Base-by-base conservation (phyloP, 1,284 basidiomycete species). In the Fomes fomentarius region DNA sequence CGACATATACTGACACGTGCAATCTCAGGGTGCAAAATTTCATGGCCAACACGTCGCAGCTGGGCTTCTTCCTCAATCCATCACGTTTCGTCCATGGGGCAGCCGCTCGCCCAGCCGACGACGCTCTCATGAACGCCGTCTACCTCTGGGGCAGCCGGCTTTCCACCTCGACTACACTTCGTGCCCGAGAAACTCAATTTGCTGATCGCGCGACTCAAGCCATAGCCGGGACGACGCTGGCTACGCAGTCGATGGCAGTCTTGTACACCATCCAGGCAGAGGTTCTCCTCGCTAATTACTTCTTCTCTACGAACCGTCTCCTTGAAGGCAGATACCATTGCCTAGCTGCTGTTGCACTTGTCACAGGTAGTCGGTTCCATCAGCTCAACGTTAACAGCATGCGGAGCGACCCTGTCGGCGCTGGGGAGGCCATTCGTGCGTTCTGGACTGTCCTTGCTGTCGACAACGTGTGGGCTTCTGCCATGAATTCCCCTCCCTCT, bases 371-470 rank as follows among this genome's bases (percentile, higher is more conserved):
- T 33, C 65, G 67, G 9, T 63, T 74, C 15, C 73, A 77, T 58
- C 66, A 50, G 63, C 69, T 55, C 62, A 54, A 61, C 24, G 22
- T 52, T 9, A 31, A 40, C 14, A 33, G 17, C 4, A 28, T 58
- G 19, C 48, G 45, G 2, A 68, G 37, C 10, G 56, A 58, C 38
- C 34, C 56, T 12, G 60, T 74, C 5, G 69, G 76, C 43, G 71
- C 77, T 41, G 70, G 67, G 11, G 77, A 79, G 61, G 67, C 72
- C 8, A 72, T 78, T 35, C 64, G 72, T 43, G 74, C 73, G 0
- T 79, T 78, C 57, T 81, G 79, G 79, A 69, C 71, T 8, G 72
- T 74, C 0, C 67, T 73, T n/a, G 66, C 67, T 9, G 54, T 78
- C 21, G 76, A 76, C 60, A 74, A 73, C 45, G 71, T 66, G 30